Evolutionary conservation across 1,284 basidiomycete genomes (phyloP).

Genomic region (Xerocomus cyaneibrunnescens): DNA sequence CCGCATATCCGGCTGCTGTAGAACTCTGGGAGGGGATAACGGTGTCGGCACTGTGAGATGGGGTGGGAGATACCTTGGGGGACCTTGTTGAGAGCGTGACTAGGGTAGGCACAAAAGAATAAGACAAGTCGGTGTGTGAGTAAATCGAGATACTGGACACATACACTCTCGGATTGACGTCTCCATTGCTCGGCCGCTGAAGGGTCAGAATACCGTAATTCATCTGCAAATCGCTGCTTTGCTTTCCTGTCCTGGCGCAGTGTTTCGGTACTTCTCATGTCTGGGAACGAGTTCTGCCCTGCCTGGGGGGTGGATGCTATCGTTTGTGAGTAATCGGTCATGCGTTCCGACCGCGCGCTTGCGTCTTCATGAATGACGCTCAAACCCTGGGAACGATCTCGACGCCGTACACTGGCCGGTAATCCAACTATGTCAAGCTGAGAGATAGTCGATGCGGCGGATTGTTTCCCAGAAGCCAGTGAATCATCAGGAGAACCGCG

Average conservation of each 20-base stretch:
- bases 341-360: slow-evolving; percentile 33
- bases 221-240: slow-evolving; percentile 34
- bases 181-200: slow-evolving; percentile 39
- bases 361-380: slow-evolving; percentile 43
- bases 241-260: slow-evolving; percentile 17
- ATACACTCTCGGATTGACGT: slow-evolving; percentile 30
- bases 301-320: slow-evolving; percentile 17
- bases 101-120: slow-evolving; percentile 5
- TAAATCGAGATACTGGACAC: slow-evolving; percentile 1
- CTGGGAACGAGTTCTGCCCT: slow-evolving; percentile 15
- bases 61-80: slow-evolving; percentile 20
- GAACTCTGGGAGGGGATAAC: slow-evolving; percentile 27
- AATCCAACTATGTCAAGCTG: slow-evolving; percentile 42
- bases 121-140: slow-evolving; percentile 2
- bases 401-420: slow-evolving; percentile 24
- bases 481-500: slow-evolving; percentile 33
- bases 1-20: slow-evolving; percentile 19
- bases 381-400: slow-evolving; percentile 32
- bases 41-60: slow-evolving; percentile 29
- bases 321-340: slow-evolving; percentile 27
- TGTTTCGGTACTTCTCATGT: slow-evolving; percentile 23
- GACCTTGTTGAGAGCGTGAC: slow-evolving; percentile 22
- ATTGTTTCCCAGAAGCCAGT: slow-evolving; percentile 31
- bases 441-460: slow-evolving; percentile 38
- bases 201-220: slow-evolving; percentile 40